Percentiles rank a stretch among this genome's conserved stretches.
These are phyloP conservation scores for Scheffersomyces ergatensis DNA, from an alignment of 805 yeast genomes.

Conservation along the genomic window DNA sequence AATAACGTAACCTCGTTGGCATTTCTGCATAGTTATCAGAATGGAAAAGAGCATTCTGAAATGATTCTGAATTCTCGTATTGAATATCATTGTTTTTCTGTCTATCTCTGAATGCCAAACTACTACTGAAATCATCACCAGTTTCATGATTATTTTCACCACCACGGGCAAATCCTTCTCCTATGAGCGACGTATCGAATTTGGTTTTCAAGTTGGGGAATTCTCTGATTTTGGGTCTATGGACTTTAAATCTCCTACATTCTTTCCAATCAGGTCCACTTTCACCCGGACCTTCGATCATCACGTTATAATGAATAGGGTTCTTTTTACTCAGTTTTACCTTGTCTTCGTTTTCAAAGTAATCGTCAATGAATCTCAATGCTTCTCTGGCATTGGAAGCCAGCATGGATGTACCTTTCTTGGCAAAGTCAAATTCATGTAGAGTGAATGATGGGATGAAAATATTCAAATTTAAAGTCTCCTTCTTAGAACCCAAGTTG, in stretches of 20 bases:
- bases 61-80: conserved; percentile 25
- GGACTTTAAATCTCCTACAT: conserved; percentile 43
- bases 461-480: conserved; percentile 28
- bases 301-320: conserved; percentile 14
- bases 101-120: conserved; percentile 3
- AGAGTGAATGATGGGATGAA: conserved; percentile 58
- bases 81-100: conserved; percentile 20
- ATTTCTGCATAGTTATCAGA: conserved; percentile 37
- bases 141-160: background rate
- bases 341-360: conserved; percentile 20
- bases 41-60: conserved; percentile 20
- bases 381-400: conserved; percentile 69
- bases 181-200: conserved; percentile 26
- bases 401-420: conserved; percentile 51
- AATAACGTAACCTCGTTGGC: conserved; percentile 52
- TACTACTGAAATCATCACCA: conserved; percentile 2
- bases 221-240: conserved; percentile 48
- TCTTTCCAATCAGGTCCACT: conserved; percentile 49
- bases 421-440: conserved; percentile 57
- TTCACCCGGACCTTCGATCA: conserved; percentile 40
- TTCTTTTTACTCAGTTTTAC: background rate
- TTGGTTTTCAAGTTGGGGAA: conserved; percentile 45
- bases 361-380: conserved; percentile 55
- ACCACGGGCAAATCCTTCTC: conserved; percentile 6
- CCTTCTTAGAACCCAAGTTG: conserved; percentile 17